phyloP scores from a whole-genome alignment of 2,329 filamentous ascomycete genomes.

The Venturia pyrina region DNA sequence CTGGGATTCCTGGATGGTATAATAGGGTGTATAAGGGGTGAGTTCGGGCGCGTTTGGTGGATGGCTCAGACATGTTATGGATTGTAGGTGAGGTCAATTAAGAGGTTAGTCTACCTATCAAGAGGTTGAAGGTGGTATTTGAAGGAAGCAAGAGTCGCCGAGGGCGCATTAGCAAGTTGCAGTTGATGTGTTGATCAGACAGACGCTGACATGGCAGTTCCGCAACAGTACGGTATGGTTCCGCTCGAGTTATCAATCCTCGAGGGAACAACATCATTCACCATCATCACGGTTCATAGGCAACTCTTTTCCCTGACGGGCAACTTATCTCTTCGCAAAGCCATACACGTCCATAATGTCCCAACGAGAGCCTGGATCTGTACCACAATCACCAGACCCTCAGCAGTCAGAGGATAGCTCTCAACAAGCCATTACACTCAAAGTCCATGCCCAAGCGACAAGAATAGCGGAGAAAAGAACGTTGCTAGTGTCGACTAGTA shows the following conservation, averaged over 20 bases:
- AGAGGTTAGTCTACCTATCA: neutral
- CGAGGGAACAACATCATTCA: neutral
- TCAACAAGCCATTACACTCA: too few relatives aligned
- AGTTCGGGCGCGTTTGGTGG: neutral
- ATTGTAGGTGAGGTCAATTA: neutral
- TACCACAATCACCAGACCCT: too few relatives aligned
- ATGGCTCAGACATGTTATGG: slow-evolving; percentile 4
- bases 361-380: too few relatives aligned
- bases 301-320: too few relatives aligned
- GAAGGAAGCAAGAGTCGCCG: neutral
- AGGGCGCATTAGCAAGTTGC: too few relatives aligned
- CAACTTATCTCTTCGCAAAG: too few relatives aligned
- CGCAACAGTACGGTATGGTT: neutral
- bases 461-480: too few relatives aligned
- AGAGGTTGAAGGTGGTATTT: neutral
- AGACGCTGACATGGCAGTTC: neutral
- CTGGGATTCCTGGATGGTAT: slow-evolving; percentile 64
- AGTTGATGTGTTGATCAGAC: neutral
- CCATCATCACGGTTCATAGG: neutral
- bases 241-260: neutral
- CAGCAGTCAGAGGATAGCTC: too few relatives aligned
- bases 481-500: too few relatives aligned
- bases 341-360: too few relatives aligned
- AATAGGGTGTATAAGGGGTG: slow-evolving; percentile 49
- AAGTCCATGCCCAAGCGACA: too few relatives aligned